Evolutionary conservation across 2,329 filamentous ascomycete genomes (phyloP), one percentile per base, ranked within the genome.

Genomic region (Dactylellina parvicollis): DNA sequence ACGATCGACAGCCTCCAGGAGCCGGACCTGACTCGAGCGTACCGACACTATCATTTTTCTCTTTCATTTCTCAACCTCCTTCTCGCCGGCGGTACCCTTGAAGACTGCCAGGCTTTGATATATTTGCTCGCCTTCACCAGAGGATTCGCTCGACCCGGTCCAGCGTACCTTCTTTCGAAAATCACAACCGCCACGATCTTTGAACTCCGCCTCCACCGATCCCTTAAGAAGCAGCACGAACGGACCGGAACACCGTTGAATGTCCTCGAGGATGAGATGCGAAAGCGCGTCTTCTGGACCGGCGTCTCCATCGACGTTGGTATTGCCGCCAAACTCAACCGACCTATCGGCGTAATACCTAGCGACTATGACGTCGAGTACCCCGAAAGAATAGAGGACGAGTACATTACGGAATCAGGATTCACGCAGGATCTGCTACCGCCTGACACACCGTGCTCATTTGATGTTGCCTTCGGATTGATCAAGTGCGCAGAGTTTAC

Each of bases 351-450:
- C 1, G 85, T 95, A 50, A 86, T 87, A 9, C 82, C 88, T 2
- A 87, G 91, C 56, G 91, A 95, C 75, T 90, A 92, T 76, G 92
- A 96, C 77, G 86, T 91, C 34, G 91, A 92, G 74, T 86, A 92
- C 50, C 92, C 91, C 0, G 85, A 90, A 66, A 82, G 87, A 3
- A 84, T 93, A 30, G 84, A 89, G 24, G 92, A 96, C 78, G 88
- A 90, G 76, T 83, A 88, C 28, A 84, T 92, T 0, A 86, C 85
- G 0, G 88, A 91, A 36, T 82, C 87, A 2, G 88, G 88, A 2
- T 82, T 89, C n/a, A 69, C 77, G 67, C 79, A 47, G 84, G 88
- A 76, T 82, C 82, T 4, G 83, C 84, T 20, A 83, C 82, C 67
- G 80, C 83, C 34, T 34, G 76, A 77, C 1, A 82, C 84, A n/a